These are phyloP conservation scores for Byssochlamys sp. DNA, from an alignment of 2,329 filamentous ascomycete species.

Conservation along the genomic window DNA sequence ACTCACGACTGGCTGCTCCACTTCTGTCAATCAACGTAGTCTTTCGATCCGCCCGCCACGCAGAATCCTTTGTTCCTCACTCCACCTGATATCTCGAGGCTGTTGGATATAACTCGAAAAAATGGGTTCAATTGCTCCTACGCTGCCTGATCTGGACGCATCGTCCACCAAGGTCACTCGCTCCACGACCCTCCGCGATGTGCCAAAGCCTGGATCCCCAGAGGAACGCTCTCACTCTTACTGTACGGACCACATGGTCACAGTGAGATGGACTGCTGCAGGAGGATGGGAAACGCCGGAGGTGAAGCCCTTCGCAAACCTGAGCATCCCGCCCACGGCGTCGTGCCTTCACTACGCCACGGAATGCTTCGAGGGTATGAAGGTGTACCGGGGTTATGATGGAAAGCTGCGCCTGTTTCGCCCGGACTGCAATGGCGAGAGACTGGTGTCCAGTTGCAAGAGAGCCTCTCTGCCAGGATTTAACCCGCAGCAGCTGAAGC, in stretches of 20 bases:
- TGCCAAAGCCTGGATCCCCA: conserved; percentile 30
- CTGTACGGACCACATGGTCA: conserved; percentile 83
- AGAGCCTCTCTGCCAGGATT: conserved; percentile 70
- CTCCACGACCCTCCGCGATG: conserved; percentile 24
- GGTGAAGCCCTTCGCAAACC: conserved; percentile 65
- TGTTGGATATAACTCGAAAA: not conserved
- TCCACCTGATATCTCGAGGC: not conserved
- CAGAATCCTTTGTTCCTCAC: not conserved
- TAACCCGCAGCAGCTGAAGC: conserved; percentile 60
- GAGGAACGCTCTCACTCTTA: conserved; percentile 21
- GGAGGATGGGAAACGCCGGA: conserved; percentile 65
- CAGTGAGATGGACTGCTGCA: conserved; percentile 55
- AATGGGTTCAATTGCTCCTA: conserved; percentile 23
- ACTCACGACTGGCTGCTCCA: not conserved
- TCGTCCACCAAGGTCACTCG: conserved; percentile 31
- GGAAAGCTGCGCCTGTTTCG: conserved; percentile 67
- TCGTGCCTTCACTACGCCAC: conserved; percentile 80
- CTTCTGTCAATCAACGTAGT: not conserved
- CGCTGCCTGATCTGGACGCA: conserved; percentile 28
- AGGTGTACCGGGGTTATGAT: conserved; percentile 60
- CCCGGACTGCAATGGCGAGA: conserved; percentile 60
- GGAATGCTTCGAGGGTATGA: conserved; percentile 81
- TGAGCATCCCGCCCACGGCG: conserved; percentile 70
- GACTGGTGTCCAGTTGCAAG: conserved; percentile 41
- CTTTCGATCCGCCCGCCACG: not conserved